Conservation (phyloP, 208 protist genomes). For the Trypanosoma melophagium region DNA sequence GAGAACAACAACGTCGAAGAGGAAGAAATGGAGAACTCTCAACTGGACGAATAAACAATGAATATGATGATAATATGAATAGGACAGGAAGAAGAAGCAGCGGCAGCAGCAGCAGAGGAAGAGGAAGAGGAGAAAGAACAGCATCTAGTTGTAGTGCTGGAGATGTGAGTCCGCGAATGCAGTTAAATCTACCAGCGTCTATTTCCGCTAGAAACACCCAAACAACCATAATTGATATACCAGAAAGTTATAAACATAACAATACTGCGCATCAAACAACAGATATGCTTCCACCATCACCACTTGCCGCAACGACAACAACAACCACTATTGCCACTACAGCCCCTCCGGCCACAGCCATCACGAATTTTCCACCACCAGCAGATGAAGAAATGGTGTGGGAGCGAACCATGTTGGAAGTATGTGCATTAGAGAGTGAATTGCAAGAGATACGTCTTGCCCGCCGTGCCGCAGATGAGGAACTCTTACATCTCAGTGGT, state of each 20-base stretch:
- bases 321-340: background rate
- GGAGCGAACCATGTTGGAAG: slow-evolving; percentile 63
- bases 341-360: background rate
- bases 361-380: background rate
- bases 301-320: background rate
- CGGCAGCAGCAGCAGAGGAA: no score
- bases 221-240: no score
- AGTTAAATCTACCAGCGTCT: no score
- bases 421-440: slow-evolving; percentile 59
- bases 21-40: no score
- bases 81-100: no score
- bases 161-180: no score
- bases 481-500: slow-evolving; percentile 21
- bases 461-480: slow-evolving; percentile 44
- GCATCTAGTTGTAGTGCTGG: no score
- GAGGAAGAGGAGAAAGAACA: no score
- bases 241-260: no score
- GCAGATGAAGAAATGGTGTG: slow-evolving; percentile 51
- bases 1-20: background rate
- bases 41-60: no score
- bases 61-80: no score
- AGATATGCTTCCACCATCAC: background rate
- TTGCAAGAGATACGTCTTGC: slow-evolving; percentile 49
- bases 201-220: no score
- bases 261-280: background rate